These are phyloP conservation scores for Aspergillus cristatus DNA, from an alignment of 495 filamentous ascomycete species.

Conservation along the genomic window DNA sequence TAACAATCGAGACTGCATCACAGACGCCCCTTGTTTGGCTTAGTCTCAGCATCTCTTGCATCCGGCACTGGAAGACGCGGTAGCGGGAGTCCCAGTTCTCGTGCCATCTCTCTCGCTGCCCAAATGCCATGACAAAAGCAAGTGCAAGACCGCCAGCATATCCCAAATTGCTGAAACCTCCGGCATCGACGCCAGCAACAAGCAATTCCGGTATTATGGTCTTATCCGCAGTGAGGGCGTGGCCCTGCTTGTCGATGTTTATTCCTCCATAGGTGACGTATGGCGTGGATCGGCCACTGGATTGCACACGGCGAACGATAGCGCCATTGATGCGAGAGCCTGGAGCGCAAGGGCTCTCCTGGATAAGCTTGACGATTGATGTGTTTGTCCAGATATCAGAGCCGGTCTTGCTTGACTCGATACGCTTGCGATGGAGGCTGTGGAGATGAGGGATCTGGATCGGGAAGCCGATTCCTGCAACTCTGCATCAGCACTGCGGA, in stretches of 20 bases:
- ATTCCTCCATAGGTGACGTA: slow-evolving; percentile 21
- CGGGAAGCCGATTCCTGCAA: slow-evolving; percentile 19
- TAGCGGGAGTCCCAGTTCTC: too few relatives aligned
- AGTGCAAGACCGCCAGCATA: slow-evolving; percentile 19
- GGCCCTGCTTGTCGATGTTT: slow-evolving; percentile 11
- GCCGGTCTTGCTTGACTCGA: slow-evolving; percentile 3
- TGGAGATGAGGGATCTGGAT: slow-evolving; percentile 16
- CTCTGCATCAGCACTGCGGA: too few relatives aligned
- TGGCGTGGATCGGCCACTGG: too few relatives aligned
- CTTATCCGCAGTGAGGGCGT: slow-evolving; percentile 14
- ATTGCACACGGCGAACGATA: slow-evolving; percentile 10
- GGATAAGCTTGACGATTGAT: slow-evolving; percentile 14
- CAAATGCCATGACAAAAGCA: slow-evolving; percentile 18
- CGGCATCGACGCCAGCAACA: slow-evolving; percentile 18
- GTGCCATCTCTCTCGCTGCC: too few relatives aligned
- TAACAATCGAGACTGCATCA: too few relatives aligned
- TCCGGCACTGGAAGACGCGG: too few relatives aligned
- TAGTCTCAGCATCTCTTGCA: too few relatives aligned
- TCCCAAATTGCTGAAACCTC: slow-evolving; percentile 16
- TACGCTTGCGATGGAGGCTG: slow-evolving; percentile 8
- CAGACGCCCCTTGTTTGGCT: too few relatives aligned
- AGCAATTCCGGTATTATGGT: slow-evolving; percentile 13
- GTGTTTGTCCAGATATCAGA: slow-evolving; percentile 13
- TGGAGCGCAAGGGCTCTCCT: slow-evolving; percentile 7
- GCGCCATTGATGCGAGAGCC: slow-evolving; percentile 15